Base-by-base conservation (phyloP, 164 flowering plant genomes). In the Stephania japonica region DNA sequence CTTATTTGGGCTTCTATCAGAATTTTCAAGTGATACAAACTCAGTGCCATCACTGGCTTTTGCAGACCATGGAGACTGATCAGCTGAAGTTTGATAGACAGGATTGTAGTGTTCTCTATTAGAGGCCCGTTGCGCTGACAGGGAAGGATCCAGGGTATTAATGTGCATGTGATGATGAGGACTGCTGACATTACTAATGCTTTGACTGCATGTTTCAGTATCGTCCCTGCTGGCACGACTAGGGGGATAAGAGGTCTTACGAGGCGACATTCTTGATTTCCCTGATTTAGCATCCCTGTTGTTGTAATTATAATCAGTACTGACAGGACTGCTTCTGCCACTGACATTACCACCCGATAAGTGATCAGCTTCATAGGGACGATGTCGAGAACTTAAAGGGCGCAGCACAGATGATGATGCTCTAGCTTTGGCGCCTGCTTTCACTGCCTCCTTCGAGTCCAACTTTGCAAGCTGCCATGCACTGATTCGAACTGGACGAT, bases 381-480 rank as follows among this genome's bases (percentile, higher is more conserved):
- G 85, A 64, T 79, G 86, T 53, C 81, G 83, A 64, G 92, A 83
- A 75, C 80, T 65, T 38, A 92, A 21, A 19, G 94, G 99, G n/a
- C 91, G 90, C 23, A 94, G 83, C 24, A 94, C 97, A 67, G 99
- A 92, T 16, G 97, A 92, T 41, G 99, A 90, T 67, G 97, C 97
- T 78, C 95, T 84, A 72, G 99, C 99, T 85, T 87, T 91, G 11
- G 99, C 97, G 70, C 81, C 97, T 16, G 97, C 99, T 80, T 81
- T 94, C 4, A 85, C 73, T 16, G 99, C 99, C 84, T 92, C 97
- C 65, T 70, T 83, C 3, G 94, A 85, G 81, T 94, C 97, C 74
- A 92, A 77, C 75, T 94, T 90, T 27, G 98, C 95, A 47, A 92
- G 91, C 84, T 91, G 91, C 99, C 97, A 92, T 14, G 99, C 95